Base-by-base conservation (phyloP, 345 rosid genomes). In the Aquilaria malaccensis region DNA sequence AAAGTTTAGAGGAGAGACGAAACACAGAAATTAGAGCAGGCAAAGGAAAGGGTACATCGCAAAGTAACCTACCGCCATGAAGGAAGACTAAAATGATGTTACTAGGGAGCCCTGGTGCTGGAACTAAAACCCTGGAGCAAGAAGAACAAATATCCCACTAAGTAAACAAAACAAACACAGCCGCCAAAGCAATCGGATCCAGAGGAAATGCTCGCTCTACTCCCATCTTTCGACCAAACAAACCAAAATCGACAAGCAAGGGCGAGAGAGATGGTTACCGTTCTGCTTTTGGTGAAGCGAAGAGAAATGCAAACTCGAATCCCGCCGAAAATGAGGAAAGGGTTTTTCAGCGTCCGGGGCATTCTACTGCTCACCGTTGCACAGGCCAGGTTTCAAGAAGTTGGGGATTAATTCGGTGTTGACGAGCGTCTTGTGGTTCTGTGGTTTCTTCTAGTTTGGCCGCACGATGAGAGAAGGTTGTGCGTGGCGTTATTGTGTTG, bases 51-150 rank as follows among this genome's bases (percentile, higher is more conserved):
- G 5, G 22, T 54, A 56, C 49, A 51, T 56, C 33, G 32, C 61
- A 32, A 52, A 52, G 3, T 32, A 41, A 60, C 78, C 6, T 50
- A 77, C 78, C 78, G 66, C 71, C 81, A 73, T 74, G 30, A 50
- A 43, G 50, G n/a, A 56, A 33, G 51, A 56, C 45, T 33, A 11
- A 32, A 31, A 33, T 6, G 43, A 56, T 45, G 9, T 52, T 22
- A 61, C 46, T 56, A 56, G 22, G 11, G 37, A 69, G 61, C 56
- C 46, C 33, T 30, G 49, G 13, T 52, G 62, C 50, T 57, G 62
- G 60, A 60, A 57, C 43, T 14, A 5, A 61, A 49, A n/a, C 41
- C 58, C 77, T 77, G 68, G 32, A 67, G 51, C 60, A 63, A 53
- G 10, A 30, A 12, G 58, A 29, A 51, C 13, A 56, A 1, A 45